A percentile compares a stretch with the other conserved stretches of the same genome.
Evolutionary conservation across 495 filamentous ascomycete species (phyloP).

Genomic region (Aspergillus avenaceus): DNA sequence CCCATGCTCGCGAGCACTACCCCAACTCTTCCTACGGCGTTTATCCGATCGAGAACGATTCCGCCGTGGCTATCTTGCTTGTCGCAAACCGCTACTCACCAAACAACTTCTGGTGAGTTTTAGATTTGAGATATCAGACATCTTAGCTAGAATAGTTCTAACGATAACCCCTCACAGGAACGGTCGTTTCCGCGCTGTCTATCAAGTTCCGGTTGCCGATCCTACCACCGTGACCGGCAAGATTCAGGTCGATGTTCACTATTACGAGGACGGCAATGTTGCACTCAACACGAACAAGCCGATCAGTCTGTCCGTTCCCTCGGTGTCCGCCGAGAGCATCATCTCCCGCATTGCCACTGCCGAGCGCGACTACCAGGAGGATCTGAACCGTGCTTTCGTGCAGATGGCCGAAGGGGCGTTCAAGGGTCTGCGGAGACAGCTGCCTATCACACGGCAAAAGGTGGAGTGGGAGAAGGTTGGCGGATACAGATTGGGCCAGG

Average conservation of each 20-base stretch:
- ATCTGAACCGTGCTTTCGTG: conserved; percentile 85
- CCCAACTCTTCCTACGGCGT: conserved; percentile 74
- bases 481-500: conserved; percentile 81
- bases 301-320: conserved; percentile 53
- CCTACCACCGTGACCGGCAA: conserved; percentile 41
- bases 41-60: conserved; percentile 70
- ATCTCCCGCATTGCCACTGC: conserved; percentile 66
- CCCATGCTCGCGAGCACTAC: conserved; percentile 88
- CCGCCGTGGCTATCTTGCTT: conserved; percentile 71
- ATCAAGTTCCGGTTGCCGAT: conserved; percentile 61
- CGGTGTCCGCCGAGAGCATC: conserved; percentile 62
- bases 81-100: conserved; percentile 97
- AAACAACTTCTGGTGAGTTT: conserved; percentile 83
- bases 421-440: conserved; percentile 84
- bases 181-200: conserved; percentile 89
- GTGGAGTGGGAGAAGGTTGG: conserved; percentile 99
- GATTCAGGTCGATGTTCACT: conserved; percentile 72
- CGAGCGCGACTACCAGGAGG: conserved; percentile 94
- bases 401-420: conserved; percentile 89
- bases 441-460: conserved; percentile 96
- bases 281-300: conserved; percentile 82
- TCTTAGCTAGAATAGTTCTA: not conserved
- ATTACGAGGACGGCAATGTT: conserved; percentile 99
- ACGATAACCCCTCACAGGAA: conserved; percentile 53
- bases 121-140: not conserved